Conservation (phyloP, 2,329 filamentous ascomycete genomes). For the Pseudogymnoascus sp. region DNA sequence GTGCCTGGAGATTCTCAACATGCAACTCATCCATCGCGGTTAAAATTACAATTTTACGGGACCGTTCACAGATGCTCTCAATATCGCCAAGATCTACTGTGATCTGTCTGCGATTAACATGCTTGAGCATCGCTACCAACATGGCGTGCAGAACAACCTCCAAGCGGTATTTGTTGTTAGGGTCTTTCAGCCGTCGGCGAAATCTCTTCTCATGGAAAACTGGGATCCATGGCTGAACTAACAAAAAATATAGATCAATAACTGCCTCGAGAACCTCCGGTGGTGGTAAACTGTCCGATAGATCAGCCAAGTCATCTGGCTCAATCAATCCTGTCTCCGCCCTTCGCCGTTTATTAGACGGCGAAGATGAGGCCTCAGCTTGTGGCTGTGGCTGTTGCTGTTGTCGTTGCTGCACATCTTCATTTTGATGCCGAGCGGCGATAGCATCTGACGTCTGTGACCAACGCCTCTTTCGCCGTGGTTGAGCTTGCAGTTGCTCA, state of each 20-base stretch:
- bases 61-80: neutral
- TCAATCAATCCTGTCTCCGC: slow-evolving; percentile 19
- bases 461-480: slow-evolving; percentile 10
- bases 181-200: slow-evolving; percentile 8
- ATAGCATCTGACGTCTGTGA: slow-evolving; percentile 17
- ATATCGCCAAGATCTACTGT: neutral
- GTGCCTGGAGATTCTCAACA: slow-evolving; percentile 9
- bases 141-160: slow-evolving; percentile 21
- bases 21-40: slow-evolving; percentile 10
- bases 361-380: neutral
- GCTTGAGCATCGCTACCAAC: slow-evolving; percentile 4
- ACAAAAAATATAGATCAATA: slow-evolving; percentile 14
- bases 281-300: slow-evolving; percentile 6
- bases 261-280: slow-evolving; percentile 12
- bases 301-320: slow-evolving; percentile 13
- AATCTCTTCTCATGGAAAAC: slow-evolving; percentile 16
- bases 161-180: slow-evolving; percentile 12
- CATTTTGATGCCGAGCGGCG: slow-evolving; percentile 19
- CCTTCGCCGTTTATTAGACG: slow-evolving; percentile 13
- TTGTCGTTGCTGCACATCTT: slow-evolving; percentile 2
- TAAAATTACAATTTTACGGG: slow-evolving; percentile 10
- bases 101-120: neutral
- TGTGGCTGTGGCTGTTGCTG: neutral
- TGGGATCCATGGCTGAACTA: slow-evolving; percentile 19
- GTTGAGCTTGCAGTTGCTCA: slow-evolving; percentile 1